Evolutionary conservation across 225 moss, liverwort and hornwort genomes (phyloP).

Genomic region (Anthoceros angustus): DNA sequence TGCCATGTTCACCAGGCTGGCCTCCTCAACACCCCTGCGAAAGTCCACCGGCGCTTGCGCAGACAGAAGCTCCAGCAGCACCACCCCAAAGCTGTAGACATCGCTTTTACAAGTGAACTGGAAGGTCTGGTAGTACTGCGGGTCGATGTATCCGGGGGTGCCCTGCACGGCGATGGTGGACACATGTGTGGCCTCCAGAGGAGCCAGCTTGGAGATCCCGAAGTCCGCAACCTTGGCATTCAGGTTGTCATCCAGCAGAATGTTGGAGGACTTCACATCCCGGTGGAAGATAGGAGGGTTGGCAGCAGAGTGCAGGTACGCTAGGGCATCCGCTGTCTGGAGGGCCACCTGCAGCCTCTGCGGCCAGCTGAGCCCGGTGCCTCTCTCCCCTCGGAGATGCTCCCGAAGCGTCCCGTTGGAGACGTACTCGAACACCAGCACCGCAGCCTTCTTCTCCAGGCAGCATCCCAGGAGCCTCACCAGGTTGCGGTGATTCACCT

Average conservation of each 20-base stretch:
- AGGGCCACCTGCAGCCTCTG: constrained; percentile 20
- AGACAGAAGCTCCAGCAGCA: constrained; percentile 19
- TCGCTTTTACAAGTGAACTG: constrained; percentile 27
- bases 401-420: constrained; percentile 28
- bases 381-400: constrained; percentile 12
- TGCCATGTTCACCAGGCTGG: constrained; percentile 10
- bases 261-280: constrained; percentile 36
- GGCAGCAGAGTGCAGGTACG: constrained; percentile 22
- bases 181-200: constrained; percentile 18
- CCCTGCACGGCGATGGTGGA: constrained; percentile 21
- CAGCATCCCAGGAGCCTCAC: constrained; percentile 32
- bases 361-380: constrained; percentile 14
- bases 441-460: constrained; percentile 20
- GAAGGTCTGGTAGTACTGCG: constrained; percentile 22
- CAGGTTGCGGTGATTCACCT: constrained; percentile 29
- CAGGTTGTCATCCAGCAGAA: constrained; percentile 15
- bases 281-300: constrained; percentile 29
- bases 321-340: constrained; percentile 29
- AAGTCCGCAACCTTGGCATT: too few species aligned
- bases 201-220: too few species aligned
- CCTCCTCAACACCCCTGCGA: constrained; percentile 6
- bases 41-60: constrained; percentile 14
- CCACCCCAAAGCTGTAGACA: constrained; percentile 28
- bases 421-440: constrained; percentile 35
- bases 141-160: constrained; percentile 26